These are phyloP conservation scores for Cladochytrium replicatum DNA, from an alignment of 192 early-diverging fungal species.

Conservation along the genomic window DNA sequence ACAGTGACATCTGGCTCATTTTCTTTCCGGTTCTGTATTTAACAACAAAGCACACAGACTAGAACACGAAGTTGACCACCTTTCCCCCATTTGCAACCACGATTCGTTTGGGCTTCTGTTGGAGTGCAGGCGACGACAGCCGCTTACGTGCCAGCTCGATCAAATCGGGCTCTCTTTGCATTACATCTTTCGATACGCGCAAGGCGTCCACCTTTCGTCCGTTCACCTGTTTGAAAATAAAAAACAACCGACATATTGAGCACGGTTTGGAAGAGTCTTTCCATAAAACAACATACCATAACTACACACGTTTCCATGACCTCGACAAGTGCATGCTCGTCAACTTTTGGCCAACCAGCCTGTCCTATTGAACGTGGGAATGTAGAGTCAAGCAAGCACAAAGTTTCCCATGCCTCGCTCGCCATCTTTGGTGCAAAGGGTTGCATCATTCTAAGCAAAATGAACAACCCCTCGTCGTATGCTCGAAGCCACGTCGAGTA, in stretches of 20 bases:
- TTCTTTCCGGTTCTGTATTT: background rate
- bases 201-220: constrained; percentile 67
- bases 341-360: constrained; percentile 10
- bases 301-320: constrained; percentile 12
- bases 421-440: constrained; percentile 28
- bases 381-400: constrained; percentile 5
- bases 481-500: background rate
- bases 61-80: constrained; percentile 65
- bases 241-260: no score
- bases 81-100: constrained; percentile 65
- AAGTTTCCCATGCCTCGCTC: constrained; percentile 9
- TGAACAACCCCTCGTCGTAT: background rate
- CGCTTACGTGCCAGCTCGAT: constrained; percentile 28
- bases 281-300: constrained; percentile 1
- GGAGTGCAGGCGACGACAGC: constrained; percentile 19
- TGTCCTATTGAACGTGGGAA: background rate
- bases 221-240: constrained; percentile 54
- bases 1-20: background rate
- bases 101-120: constrained; percentile 34
- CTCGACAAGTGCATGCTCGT: constrained; percentile 2
- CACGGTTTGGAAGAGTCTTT: background rate
- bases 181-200: constrained; percentile 23
- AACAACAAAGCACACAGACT: background rate
- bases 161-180: constrained; percentile 25
- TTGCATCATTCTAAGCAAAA: constrained; percentile 15